A percentile compares a stretch with the other conserved stretches of the same genome.
These are phyloP conservation scores for Auricularia sp. DNA, from an alignment of 768 basidiomycete species.

Conservation along the genomic window DNA sequence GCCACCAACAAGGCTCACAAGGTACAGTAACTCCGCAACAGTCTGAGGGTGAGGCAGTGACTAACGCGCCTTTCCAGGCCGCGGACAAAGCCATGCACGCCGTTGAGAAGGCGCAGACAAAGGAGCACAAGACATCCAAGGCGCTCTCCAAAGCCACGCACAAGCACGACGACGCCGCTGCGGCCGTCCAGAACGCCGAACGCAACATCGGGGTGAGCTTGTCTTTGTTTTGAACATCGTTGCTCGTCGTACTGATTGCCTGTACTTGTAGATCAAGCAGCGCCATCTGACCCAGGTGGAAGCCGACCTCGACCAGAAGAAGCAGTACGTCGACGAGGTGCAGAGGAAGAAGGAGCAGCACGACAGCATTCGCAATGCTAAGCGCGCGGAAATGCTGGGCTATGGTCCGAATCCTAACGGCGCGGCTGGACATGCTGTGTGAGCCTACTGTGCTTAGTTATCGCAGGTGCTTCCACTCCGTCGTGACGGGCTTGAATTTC, in stretches of 20 bases:
- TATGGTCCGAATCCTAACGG: neutral
- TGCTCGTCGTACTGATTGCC: conserved; percentile 11
- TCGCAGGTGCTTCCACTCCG: too few relatives aligned
- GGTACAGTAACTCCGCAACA: conserved; percentile 20
- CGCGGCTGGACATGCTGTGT: neutral
- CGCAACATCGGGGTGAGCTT: conserved; percentile 34
- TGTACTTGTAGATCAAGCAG: conserved; percentile 17
- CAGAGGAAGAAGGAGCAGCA: conserved; percentile 2
- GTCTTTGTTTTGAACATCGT: neutral
- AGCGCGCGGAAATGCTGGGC: conserved; percentile 1
- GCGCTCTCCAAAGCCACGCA: conserved; percentile 44
- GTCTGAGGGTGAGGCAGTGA: neutral
- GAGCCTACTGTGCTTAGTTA: too few relatives aligned
- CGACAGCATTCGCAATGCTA: neutral
- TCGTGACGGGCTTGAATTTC: too few relatives aligned
- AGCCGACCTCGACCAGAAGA: conserved; percentile 14
- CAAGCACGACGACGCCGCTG: conserved; percentile 39
- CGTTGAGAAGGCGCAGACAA: conserved; percentile 38
- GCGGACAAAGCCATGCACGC: conserved; percentile 38
- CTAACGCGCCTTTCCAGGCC: conserved; percentile 21
- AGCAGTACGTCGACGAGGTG: conserved; percentile 14
- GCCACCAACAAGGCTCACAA: conserved; percentile 41
- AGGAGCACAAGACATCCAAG: conserved; percentile 42
- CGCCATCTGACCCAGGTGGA: conserved; percentile 16
- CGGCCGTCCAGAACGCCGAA: conserved; percentile 33